phyloP scores from a whole-genome alignment of 1,284 basidiomycete genomes.

The Trametes sp. region DNA sequence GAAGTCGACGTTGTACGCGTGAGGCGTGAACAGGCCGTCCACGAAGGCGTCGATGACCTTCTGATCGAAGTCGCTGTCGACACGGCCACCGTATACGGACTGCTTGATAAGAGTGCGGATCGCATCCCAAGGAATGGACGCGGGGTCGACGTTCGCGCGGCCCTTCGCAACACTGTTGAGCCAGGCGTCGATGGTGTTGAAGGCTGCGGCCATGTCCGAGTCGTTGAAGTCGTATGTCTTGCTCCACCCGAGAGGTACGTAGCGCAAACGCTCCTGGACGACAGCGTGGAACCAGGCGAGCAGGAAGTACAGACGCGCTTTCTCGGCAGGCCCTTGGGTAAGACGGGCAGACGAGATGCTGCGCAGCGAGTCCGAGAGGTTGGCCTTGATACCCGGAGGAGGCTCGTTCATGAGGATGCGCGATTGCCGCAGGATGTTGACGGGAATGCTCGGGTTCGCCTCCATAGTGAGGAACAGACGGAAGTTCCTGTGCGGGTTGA shows the following conservation, averaged over 20 bases:
- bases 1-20: slow-evolving; percentile 92
- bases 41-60: slow-evolving; percentile 91
- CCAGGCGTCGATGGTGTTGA: slow-evolving; percentile 92
- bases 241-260: slow-evolving; percentile 95
- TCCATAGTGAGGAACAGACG: slow-evolving; percentile 97
- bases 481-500: slow-evolving; percentile 90
- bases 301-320: slow-evolving; percentile 89
- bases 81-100: slow-evolving; percentile 92
- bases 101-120: slow-evolving; percentile 91
- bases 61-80: slow-evolving; percentile 96
- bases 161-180: slow-evolving; percentile 83
- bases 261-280: slow-evolving; percentile 94
- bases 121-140: slow-evolving; percentile 92
- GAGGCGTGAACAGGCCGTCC: slow-evolving; percentile 85
- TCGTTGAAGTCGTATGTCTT: slow-evolving; percentile 98
- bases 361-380: slow-evolving; percentile 89
- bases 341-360: slow-evolving; percentile 76
- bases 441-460: slow-evolving; percentile 90
- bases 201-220: slow-evolving; percentile 94
- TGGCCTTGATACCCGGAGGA: slow-evolving; percentile 94
- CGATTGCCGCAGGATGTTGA: slow-evolving; percentile 95
- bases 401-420: slow-evolving; percentile 98
- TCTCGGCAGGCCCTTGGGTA: slow-evolving; percentile 88
- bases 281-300: slow-evolving; percentile 99
- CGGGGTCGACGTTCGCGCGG: slow-evolving; percentile 89